phyloP scores from a whole-genome alignment of 768 basidiomycete species.

The Amanita molliuscula region DNA sequence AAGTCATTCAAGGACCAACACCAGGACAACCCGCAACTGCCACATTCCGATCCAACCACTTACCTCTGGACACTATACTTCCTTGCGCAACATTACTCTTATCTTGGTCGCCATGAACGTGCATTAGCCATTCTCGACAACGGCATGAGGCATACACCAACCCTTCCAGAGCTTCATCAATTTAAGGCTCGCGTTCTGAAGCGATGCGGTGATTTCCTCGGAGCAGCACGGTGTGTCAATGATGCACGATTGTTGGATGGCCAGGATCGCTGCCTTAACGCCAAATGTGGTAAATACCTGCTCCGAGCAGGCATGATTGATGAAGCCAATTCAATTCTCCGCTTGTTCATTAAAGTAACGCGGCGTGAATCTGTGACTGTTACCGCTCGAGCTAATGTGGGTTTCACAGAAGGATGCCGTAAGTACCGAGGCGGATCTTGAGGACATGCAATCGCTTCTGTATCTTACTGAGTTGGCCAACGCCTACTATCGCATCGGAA shows the following conservation, averaged over 20 bases:
- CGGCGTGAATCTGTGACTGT: background rate
- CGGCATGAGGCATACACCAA: constrained; percentile 82
- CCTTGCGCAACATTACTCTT: constrained; percentile 83
- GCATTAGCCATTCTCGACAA: constrained; percentile 53
- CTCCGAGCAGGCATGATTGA: constrained; percentile 72
- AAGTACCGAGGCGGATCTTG: constrained; percentile 67
- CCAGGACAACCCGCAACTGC: constrained; percentile 13
- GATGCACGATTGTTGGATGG: constrained; percentile 80
- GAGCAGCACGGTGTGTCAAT: constrained; percentile 68
- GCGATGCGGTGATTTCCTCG: constrained; percentile 68
- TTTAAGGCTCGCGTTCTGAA: constrained; percentile 79
- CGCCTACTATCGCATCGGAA: constrained; percentile 52
- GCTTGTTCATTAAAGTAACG: constrained; percentile 83
- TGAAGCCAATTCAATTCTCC: constrained; percentile 65
- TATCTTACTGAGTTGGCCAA: constrained; percentile 80
- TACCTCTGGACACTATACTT: constrained; percentile 96
- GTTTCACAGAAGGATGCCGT: constrained; percentile 71
- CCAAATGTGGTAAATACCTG: constrained; percentile 87
- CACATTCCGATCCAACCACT: constrained; percentile 53
- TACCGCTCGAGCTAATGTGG: background rate
- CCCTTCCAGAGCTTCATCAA: constrained; percentile 82
- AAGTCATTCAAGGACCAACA: constrained; percentile 20
- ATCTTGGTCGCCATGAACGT: constrained; percentile 36
- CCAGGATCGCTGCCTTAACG: constrained; percentile 93
- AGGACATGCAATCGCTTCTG: constrained; percentile 93